Evolutionary conservation across 306 rosid genomes (phyloP), one percentile per base, ranked within the genome.

Genomic region (Senna siamea): DNA sequence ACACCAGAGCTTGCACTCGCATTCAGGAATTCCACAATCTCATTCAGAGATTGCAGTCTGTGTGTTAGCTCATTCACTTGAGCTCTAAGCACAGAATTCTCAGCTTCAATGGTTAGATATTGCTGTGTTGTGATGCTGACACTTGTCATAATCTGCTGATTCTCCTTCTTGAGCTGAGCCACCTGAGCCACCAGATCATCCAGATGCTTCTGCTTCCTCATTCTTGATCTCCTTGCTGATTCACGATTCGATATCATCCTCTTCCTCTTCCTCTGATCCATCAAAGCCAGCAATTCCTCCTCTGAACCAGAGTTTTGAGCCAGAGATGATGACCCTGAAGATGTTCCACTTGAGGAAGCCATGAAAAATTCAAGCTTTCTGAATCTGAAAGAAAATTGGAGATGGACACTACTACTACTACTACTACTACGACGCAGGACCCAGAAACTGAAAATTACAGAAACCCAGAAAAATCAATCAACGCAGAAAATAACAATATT

Each of bases 191-290:
- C 79, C 52, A 93, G 81, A 75, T 93, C 96, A 61, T 93, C 97
- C 80, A 91, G 35, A 79, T 91, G 98, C 79, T 93, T 87, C 83
- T 89, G 98, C 56, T 93, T 93, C 77, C 92, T 87, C 92, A 93
- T 79, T 58, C 98, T 72, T 3, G 97, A 93, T 41, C 98, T 53
- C 37, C 93, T 83, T 0, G 98, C 98, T 0, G 98, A 93, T 75
- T 93, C 98, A 0, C 98, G 85, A 40, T 93, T 93, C 0, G 98
- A 93, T 48, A 89, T 53, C 98, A 93, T 93, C 70, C 98, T 85
- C 84, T 93, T 93, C 65, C 98, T 85, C 72, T 93, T 93, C 51
- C 97, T 83, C 75, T 85, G 86, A 72, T 90, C 92, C 88, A 89
- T 84, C 80, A 87, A 17, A 2, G 40, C 87, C 81, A 52, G 79